Evolutionary conservation across 2,329 filamentous ascomycete genomes (phyloP), one percentile per base, ranked within the genome.

Genomic region (Fusarium sp.): DNA sequence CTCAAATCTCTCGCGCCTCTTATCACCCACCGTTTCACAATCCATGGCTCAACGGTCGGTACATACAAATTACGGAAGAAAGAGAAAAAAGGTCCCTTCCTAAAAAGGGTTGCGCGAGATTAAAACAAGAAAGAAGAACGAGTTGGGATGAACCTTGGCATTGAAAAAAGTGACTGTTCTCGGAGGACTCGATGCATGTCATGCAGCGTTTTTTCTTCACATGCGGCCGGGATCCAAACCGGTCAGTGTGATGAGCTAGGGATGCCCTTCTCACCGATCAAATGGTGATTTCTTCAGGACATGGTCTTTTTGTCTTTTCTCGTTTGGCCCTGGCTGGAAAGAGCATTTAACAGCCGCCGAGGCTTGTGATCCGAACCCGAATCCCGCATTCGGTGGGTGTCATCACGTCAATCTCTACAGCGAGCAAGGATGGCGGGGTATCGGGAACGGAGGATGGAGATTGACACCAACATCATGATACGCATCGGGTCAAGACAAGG

Each of bases 381-480:
- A 67, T 69, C 62, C 60, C 56, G 72, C 64, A 67, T 60, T 25
- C 23, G 57, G 61, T 64, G 72, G 72, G 65, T 73, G 60, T 64
- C 50, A 67, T 71, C 69, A 75, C 53, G 57, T 75, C 72, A 67
- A 53, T 64, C 37, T 43, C 30, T 40, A 59, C 40, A n/a, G n/a
- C 13, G 33, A 43, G 46, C 61, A 69, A 61, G 71, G 67, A 68
- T 74, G 33, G 58, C 57, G 71, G 71, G 49, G 57, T 59, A 62
- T 73, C 58, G 64, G 59, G 62, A 58, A 73, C 57, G 47, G 58
- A 63, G 59, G 60, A 70, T 47, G 57, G 61, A 63, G 50, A 73
- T 60, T 59, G 49, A 61, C 28, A 62, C 18, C 23, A 43, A 72
- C 13, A 37, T 19, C 58, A 38, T 60, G 21, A 47, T 56, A 30